Evolutionary conservation across 2,329 filamentous ascomycete species (phyloP).

Genomic region (Colletotrichum agaves): DNA sequence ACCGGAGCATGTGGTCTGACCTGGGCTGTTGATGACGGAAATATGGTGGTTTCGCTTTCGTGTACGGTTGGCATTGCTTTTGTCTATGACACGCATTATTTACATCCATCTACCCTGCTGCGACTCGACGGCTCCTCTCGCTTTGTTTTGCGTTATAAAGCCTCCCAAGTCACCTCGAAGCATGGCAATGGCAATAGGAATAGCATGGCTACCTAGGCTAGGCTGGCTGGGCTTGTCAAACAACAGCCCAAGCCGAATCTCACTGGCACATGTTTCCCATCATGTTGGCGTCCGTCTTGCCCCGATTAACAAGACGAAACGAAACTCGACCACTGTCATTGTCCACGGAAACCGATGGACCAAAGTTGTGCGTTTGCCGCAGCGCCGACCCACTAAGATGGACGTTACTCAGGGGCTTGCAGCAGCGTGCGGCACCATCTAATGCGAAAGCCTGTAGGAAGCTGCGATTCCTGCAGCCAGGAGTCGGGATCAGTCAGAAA

Average conservation of each 20-base stretch:
- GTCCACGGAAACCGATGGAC: conserved; percentile 35
- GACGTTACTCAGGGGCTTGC: conserved; percentile 37
- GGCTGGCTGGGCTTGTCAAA: conserved; percentile 1
- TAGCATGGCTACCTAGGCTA: not conserved
- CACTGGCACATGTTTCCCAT: conserved; percentile 28
- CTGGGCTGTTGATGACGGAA: conserved; percentile 34
- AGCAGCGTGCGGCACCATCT: conserved; percentile 32
- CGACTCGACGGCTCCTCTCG: not conserved
- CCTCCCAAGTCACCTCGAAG: not conserved
- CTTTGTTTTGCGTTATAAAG: conserved; percentile 2
- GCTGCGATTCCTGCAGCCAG: conserved; percentile 19
- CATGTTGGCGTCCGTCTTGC: conserved; percentile 33
- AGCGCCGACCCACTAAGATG: conserved; percentile 30
- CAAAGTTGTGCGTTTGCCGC: conserved; percentile 30
- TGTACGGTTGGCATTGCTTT: conserved; percentile 19
- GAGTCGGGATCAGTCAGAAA: conserved; percentile 25
- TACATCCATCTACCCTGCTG: conserved; percentile 30
- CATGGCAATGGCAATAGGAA: not conserved
- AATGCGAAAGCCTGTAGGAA: conserved; percentile 22
- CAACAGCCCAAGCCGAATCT: conserved; percentile 8
- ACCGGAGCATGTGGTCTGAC: conserved; percentile 37
- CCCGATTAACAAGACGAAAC: conserved; percentile 35
- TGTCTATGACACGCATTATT: conserved; percentile 12
- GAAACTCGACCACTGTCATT: conserved; percentile 20
- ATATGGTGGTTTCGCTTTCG: conserved; percentile 24